A percentile compares a stretch with the other conserved stretches of the same genome.
phyloP scores from a whole-genome alignment of 257 asterid genomes.

The Gynochthodes officinalis region DNA sequence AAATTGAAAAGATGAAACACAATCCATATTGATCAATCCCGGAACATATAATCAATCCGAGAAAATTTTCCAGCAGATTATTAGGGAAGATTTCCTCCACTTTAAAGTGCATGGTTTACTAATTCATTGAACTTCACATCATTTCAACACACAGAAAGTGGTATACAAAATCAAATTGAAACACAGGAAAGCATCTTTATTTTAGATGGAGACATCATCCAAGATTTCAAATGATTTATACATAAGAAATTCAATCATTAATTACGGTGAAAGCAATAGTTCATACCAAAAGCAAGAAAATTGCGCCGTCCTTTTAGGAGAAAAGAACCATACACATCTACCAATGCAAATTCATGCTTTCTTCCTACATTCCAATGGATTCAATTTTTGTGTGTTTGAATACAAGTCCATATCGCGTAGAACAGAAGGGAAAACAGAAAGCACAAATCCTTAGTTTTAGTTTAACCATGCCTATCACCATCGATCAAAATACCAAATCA shows the following conservation, averaged over 20 bases:
- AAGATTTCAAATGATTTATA: not conserved
- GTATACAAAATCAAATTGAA: not conserved
- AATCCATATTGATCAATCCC: too few species aligned
- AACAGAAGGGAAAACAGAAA: too few species aligned
- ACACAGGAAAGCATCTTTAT: not conserved
- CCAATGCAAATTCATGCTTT: conserved; percentile 13
- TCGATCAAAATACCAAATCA: too few species aligned
- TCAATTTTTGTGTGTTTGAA: not conserved
- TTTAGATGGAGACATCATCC: not conserved
- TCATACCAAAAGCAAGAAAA: not conserved
- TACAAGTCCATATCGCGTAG: too few species aligned
- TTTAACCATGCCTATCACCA: too few species aligned
- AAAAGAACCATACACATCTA: not conserved
- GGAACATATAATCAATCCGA: too few species aligned
- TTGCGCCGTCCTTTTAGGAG: not conserved
- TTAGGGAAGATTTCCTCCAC: too few species aligned
- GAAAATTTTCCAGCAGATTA: too few species aligned
- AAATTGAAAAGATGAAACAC: too few species aligned
- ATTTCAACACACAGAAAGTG: not conserved
- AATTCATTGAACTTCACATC: not conserved
- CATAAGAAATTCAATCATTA: not conserved
- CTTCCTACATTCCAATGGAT: not conserved
- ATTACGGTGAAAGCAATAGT: not conserved
- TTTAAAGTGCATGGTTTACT: not conserved
- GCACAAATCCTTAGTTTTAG: too few species aligned